These are phyloP conservation scores for Salicornia ramosissima DNA, from an alignment of 148 eudicot genomes.

Conservation along the genomic window DNA sequence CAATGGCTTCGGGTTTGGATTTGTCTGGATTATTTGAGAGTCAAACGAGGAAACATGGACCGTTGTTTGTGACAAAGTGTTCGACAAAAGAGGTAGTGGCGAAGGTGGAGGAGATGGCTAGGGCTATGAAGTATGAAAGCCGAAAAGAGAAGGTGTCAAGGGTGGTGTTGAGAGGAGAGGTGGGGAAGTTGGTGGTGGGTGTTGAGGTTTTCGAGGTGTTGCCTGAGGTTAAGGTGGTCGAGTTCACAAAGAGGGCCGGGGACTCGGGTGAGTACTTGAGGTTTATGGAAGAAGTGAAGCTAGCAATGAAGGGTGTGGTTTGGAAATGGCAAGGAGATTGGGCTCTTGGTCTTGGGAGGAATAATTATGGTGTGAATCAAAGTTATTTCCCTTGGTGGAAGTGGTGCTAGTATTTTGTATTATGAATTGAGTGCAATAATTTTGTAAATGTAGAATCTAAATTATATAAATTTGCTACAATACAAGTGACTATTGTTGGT, in stretches of 20 bases:
- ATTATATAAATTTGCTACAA: too few relatives aligned
- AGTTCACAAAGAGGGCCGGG: conserved; percentile 46
- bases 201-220: conserved; percentile 51
- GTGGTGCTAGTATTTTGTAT: conserved; percentile 11
- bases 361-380: conserved; percentile 3
- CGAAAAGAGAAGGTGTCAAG: conserved; percentile 33
- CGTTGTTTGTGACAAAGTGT: conserved; percentile 40
- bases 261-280: conserved; percentile 49
- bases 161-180: conserved; percentile 30
- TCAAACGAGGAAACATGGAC: conserved; percentile 15
- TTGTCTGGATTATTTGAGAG: conserved; percentile 47
- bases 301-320: conserved; percentile 53
- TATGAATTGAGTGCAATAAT: neutral
- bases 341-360: conserved; percentile 13
- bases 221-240: conserved; percentile 49
- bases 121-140: conserved; percentile 29
- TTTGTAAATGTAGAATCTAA: neutral
- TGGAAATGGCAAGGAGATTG: conserved; percentile 71
- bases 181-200: conserved; percentile 38
- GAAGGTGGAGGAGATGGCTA: conserved; percentile 31
- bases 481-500: too few relatives aligned
- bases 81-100: conserved; percentile 31
- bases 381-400: conserved; percentile 3
- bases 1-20: conserved; percentile 61
- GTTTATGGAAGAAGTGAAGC: conserved; percentile 53